phyloP scores from a whole-genome alignment of 2,329 filamentous ascomycete genomes.

The Colletotrichum lentis region DNA sequence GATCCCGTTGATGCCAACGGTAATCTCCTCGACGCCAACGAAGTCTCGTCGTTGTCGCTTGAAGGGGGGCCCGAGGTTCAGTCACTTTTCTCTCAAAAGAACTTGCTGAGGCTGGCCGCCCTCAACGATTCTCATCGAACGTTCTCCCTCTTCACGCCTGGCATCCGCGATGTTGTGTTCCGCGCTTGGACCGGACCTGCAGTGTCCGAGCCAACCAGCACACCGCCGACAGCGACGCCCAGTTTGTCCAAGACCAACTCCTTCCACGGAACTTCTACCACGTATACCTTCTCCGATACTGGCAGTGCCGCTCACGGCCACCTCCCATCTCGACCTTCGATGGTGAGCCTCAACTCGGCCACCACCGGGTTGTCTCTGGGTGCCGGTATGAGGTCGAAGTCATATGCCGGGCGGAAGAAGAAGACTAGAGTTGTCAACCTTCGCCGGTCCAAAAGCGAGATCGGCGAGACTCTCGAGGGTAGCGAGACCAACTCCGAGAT shows the following conservation, averaged over 20 bases:
- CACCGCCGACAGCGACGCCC: constrained; percentile 59
- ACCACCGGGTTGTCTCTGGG: constrained; percentile 71
- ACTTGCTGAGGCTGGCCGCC: constrained; percentile 81
- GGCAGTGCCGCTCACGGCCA: constrained; percentile 70
- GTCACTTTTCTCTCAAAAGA: constrained; percentile 94
- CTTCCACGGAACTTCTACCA: constrained; percentile 65
- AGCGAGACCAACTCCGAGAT: constrained; percentile 56
- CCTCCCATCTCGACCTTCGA: constrained; percentile 72
- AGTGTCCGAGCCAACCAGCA: constrained; percentile 65
- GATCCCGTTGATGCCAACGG: constrained; percentile 85
- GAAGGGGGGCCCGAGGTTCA: constrained; percentile 84
- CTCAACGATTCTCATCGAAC: constrained; percentile 90
- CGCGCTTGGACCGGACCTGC: constrained; percentile 86
- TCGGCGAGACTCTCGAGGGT: constrained; percentile 61
- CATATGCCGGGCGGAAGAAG: constrained; percentile 74
- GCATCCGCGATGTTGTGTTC: constrained; percentile 90
- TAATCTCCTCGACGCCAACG: constrained; percentile 76
- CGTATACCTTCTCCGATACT: constrained; percentile 78
- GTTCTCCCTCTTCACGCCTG: constrained; percentile 87
- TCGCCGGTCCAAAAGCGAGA: constrained; percentile 66
- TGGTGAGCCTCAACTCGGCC: constrained; percentile 69
- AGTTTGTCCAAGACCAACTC: constrained; percentile 71
- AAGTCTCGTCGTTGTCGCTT: constrained; percentile 79
- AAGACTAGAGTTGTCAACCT: constrained; percentile 86
- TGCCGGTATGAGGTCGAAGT: constrained; percentile 64